phyloP scores from a whole-genome alignment of 352 stramenopile genomes.

The Phytopythium helicoides region DNA sequence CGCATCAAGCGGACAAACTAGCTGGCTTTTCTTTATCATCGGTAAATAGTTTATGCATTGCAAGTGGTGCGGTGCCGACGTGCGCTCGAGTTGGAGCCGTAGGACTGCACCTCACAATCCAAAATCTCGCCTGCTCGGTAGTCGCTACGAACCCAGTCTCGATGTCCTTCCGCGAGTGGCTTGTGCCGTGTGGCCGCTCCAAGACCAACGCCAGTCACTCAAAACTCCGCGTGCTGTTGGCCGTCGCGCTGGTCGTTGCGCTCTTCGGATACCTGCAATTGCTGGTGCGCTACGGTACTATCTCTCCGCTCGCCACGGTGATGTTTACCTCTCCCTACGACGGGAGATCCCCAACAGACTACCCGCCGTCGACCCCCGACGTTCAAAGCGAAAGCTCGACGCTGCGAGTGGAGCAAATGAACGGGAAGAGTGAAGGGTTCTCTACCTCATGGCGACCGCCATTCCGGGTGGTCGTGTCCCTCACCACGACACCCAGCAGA shows the following conservation, averaged over 20 bases:
- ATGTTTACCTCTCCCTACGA: slow-evolving; percentile 64
- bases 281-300: slow-evolving; percentile 71
- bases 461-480: too few relatives aligned
- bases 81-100: not conserved
- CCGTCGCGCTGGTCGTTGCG: slow-evolving; percentile 19
- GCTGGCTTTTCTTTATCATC: too few relatives aligned
- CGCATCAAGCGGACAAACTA: too few relatives aligned
- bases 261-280: slow-evolving; percentile 64
- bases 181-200: slow-evolving; percentile 30
- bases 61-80: too few relatives aligned
- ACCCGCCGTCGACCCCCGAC: too few relatives aligned
- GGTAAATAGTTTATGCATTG: too few relatives aligned
- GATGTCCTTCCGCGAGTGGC: slow-evolving; percentile 19
- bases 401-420: too few relatives aligned
- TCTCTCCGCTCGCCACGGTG: slow-evolving; percentile 60
- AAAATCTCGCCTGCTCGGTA: not conserved
- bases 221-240: slow-evolving; percentile 21
- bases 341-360: too few relatives aligned
- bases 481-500: too few relatives aligned
- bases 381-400: too few relatives aligned
- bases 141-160: slow-evolving; percentile 18
- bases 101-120: not conserved
- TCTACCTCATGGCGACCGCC: too few relatives aligned
- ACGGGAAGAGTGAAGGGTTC: too few relatives aligned
- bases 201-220: slow-evolving; percentile 5